phyloP scores from a whole-genome alignment of 805 yeast species.

The Suhomyces faveliae region DNA sequence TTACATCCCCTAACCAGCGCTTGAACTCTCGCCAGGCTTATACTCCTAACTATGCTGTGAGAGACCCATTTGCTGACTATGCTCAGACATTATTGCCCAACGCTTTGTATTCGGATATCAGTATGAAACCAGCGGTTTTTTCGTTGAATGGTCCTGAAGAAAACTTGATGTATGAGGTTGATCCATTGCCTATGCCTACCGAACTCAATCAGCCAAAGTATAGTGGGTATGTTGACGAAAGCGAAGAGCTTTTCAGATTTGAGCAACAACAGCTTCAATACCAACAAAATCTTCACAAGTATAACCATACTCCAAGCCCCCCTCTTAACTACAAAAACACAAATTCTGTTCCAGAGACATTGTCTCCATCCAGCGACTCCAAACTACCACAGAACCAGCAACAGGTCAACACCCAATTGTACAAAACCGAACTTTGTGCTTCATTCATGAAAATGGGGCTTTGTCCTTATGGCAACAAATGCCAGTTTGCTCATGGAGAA shows the following conservation, averaged over 20 bases:
- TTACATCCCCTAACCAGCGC: slow-evolving; percentile 10
- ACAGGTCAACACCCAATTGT: slow-evolving; percentile 59
- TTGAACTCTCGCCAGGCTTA: neutral
- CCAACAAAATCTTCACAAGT: slow-evolving; percentile 11
- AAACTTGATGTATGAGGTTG: slow-evolving; percentile 22
- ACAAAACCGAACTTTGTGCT: slow-evolving; percentile 88
- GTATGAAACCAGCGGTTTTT: neutral
- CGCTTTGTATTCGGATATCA: slow-evolving; percentile 13
- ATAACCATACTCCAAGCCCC: slow-evolving; percentile 1
- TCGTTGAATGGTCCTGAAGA: slow-evolving; percentile 30
- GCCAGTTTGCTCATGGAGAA: slow-evolving; percentile 93
- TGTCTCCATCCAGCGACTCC: slow-evolving; percentile 1
- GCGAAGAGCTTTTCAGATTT: slow-evolving; percentile 21
- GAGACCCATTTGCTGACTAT: slow-evolving; percentile 3
- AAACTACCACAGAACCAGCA: slow-evolving; percentile 11
- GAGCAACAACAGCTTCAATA: slow-evolving; percentile 15
- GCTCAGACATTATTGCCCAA: slow-evolving; percentile 23
- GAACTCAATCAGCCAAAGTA: neutral
- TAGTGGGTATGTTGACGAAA: slow-evolving; percentile 9
- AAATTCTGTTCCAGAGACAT: neutral
- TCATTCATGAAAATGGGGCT: slow-evolving; percentile 63
- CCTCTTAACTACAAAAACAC: slow-evolving; percentile 11
- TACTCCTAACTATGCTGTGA: neutral
- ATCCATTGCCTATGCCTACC: neutral
- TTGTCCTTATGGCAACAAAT: slow-evolving; percentile 88